phyloP scores from a whole-genome alignment of 805 yeast species.

The Sungouiella blattae region DNA sequence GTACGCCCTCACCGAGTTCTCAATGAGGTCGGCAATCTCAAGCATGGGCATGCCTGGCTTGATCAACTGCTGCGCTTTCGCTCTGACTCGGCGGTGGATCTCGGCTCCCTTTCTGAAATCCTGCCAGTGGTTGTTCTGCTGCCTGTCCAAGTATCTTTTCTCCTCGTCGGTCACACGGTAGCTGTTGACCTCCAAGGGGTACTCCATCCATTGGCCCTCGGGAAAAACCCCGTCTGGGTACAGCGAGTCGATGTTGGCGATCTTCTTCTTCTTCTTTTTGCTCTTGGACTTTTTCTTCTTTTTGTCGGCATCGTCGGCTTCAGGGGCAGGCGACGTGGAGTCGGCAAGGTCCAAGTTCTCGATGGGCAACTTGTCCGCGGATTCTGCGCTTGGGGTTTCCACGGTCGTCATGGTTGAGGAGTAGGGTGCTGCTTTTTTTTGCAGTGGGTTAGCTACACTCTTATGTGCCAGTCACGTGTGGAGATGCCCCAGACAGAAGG shows the following conservation, averaged over 20 bases:
- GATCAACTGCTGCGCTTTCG: slow-evolving; percentile 66
- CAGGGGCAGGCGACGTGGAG: slow-evolving; percentile 2
- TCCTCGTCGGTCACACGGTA: slow-evolving; percentile 85
- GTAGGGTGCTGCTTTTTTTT: too few relatives aligned
- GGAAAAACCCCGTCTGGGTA: slow-evolving; percentile 77
- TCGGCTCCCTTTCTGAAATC: slow-evolving; percentile 96
- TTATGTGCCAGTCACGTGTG: too few relatives aligned
- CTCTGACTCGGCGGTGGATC: slow-evolving; percentile 87
- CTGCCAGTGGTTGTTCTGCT: slow-evolving; percentile 63
- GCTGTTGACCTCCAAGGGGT: slow-evolving; percentile 59
- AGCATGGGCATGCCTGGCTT: slow-evolving; percentile 91
- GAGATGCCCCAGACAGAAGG: too few relatives aligned
- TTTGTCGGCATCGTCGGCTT: slow-evolving; percentile 10
- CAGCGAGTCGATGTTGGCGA: slow-evolving; percentile 60
- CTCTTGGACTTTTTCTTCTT: slow-evolving; percentile 44
- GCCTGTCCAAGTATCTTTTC: slow-evolving; percentile 70
- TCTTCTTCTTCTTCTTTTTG: slow-evolving; percentile 46
- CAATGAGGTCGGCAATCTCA: slow-evolving; percentile 86
- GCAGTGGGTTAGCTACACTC: too few relatives aligned
- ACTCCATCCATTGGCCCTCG: slow-evolving; percentile 84
- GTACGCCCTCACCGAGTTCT: slow-evolving; percentile 74
- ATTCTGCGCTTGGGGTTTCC: not conserved
- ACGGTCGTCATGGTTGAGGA: not conserved
- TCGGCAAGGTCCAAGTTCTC: not conserved
- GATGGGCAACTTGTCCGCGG: slow-evolving; percentile 3